Evolutionary conservation across 495 filamentous ascomycete species (phyloP).

Genomic region (Penicillium simplicissimum): DNA sequence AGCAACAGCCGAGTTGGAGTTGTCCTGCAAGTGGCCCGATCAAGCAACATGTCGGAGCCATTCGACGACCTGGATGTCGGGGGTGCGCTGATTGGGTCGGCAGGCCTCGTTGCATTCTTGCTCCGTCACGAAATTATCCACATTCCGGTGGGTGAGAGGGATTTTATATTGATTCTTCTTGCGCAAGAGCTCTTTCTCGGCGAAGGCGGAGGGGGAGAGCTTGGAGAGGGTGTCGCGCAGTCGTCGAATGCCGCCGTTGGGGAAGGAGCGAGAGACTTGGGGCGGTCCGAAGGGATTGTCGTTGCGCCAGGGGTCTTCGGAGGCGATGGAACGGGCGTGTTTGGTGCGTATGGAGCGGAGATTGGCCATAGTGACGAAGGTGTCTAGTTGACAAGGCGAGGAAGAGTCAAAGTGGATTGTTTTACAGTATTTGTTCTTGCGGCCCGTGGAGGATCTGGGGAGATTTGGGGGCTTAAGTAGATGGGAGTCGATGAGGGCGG

Average conservation of each 20-base stretch:
- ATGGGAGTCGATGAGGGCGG: constrained; percentile 4
- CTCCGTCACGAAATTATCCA: constrained; percentile 45
- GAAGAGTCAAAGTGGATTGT: constrained; percentile 4
- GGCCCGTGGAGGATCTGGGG: neutral
- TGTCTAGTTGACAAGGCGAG: neutral
- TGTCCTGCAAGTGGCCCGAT: constrained; percentile 7
- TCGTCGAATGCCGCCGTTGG: constrained; percentile 37
- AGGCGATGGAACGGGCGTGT: constrained; percentile 27
- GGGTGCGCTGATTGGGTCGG: constrained; percentile 52
- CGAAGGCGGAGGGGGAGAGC: constrained; percentile 36
- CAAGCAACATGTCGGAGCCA: constrained; percentile 65
- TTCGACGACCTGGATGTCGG: constrained; percentile 67
- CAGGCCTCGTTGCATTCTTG: constrained; percentile 56
- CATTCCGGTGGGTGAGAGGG: constrained; percentile 46
- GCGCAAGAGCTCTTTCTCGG: constrained; percentile 43
- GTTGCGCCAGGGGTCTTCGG: constrained; percentile 37
- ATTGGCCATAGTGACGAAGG: constrained; percentile 31
- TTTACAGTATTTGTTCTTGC: too few relatives aligned
- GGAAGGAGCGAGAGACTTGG: constrained; percentile 30
- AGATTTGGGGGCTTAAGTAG: neutral
- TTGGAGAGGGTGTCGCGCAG: constrained; percentile 43
- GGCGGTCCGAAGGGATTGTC: constrained; percentile 46
- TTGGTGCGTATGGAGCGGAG: constrained; percentile 31
- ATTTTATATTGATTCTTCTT: constrained; percentile 44
- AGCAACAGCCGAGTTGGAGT: neutral